These are phyloP conservation scores for Calonectria pauciramosa DNA, from an alignment of 2,329 filamentous ascomycete genomes.

Conservation along the genomic window DNA sequence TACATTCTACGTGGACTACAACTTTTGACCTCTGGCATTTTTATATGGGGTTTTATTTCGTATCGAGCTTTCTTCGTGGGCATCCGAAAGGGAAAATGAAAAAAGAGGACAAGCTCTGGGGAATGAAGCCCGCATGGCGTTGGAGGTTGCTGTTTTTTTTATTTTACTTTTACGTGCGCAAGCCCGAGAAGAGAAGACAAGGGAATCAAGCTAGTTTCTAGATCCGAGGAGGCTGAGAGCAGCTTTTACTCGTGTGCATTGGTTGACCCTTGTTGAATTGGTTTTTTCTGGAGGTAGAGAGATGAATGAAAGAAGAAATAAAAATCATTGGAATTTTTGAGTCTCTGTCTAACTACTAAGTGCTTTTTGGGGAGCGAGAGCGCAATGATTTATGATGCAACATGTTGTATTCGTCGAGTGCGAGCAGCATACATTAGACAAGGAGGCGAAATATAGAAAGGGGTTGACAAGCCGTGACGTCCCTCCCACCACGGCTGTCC, in stretches of 20 bases:
- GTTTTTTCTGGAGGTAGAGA: conserved; percentile 16
- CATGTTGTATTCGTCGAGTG: conserved; percentile 43
- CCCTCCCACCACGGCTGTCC: conserved; percentile 70
- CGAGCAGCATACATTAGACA: conserved; percentile 33
- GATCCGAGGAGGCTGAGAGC: not conserved
- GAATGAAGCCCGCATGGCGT: conserved; percentile 37
- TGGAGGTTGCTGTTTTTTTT: conserved; percentile 27
- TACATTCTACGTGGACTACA: conserved; percentile 25
- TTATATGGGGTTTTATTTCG: conserved; percentile 16
- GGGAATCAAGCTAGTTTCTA: not conserved
- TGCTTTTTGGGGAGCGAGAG: conserved; percentile 41
- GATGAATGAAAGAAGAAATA: conserved; percentile 26
- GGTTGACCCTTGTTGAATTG: not conserved
- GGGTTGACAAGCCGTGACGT: conserved; percentile 65
- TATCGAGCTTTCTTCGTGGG: conserved; percentile 29
- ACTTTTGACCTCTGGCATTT: conserved; percentile 9
- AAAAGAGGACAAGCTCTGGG: conserved; percentile 32
- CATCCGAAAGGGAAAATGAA: conserved; percentile 13
- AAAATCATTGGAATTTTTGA: conserved; percentile 41
- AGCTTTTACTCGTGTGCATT: not conserved
- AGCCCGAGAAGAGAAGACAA: conserved; percentile 7
- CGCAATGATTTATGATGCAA: conserved; percentile 38
- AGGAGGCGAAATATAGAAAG: conserved; percentile 39
- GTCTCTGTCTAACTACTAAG: conserved; percentile 44
- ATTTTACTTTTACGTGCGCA: conserved; percentile 21